Evolutionary conservation across 179 eudicot species (phyloP), one percentile per base, ranked within the genome.

Genomic region (Camellia oleifera): DNA sequence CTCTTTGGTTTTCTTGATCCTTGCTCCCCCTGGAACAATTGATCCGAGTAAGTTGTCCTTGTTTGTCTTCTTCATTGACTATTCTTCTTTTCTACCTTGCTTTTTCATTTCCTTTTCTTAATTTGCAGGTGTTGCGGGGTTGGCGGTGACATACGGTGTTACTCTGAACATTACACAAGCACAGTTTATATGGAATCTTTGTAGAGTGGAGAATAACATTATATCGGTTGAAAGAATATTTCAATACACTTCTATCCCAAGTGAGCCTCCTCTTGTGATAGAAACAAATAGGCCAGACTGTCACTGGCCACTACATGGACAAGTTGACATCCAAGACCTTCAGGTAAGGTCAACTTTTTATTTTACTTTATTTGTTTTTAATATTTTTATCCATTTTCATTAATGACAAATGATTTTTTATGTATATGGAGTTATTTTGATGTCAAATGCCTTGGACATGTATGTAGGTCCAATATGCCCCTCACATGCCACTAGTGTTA

Each of bases 401-500:
- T 0, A 53, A 72, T 53, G 20, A 2, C 23, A 72, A 72, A 72
- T 11, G 58, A 72, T 40, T 48, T 72, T 8, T 12, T 23, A 20
- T 20, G 42, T 26, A 6, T 64, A 8, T 23, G 69, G 69, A 20
- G 13, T 9, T 8, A 9, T 64, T 26, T 3, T 26, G 32, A 26
- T 20, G 2, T 63, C 32, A 26, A 26, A 26, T 26, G 32, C 32
- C 32, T 26, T 26, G 32, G 32, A 26, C 32, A 26, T 8, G 69
- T 4, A 20, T 20, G 20, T 4, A 93, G 97, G 90, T 93, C 69
- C 91, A 93, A 52, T 93, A 93, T 84, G 96, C 94, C n/a, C 94
- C 94, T 4, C 96, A 93, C 65, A 76, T 93, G 92, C 97, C 96
- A 3, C 89, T 93, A 66, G 97, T 93, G 46, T 78, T 93, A 73